Conservation (phyloP, 176 grass and related monocot genomes). For the Triticum monococcum region DNA sequence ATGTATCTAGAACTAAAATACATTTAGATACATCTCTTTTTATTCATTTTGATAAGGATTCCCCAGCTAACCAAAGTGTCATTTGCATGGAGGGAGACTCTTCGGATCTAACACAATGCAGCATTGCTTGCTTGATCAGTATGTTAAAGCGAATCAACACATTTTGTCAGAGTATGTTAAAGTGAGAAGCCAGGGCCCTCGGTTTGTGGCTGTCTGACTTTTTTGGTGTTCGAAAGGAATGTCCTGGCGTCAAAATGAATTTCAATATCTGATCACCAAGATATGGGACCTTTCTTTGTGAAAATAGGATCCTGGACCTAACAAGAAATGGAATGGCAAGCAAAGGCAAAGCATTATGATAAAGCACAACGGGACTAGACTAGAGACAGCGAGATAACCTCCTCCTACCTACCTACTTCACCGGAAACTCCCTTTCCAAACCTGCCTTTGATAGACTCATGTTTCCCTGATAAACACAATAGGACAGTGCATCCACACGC, state of each 20-base stretch:
- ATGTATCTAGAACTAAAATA: too few species aligned
- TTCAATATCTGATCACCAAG: neutral
- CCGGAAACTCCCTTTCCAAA: slow-evolving; percentile 3
- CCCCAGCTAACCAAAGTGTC: too few species aligned
- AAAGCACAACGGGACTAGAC: neutral
- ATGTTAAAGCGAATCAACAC: neutral
- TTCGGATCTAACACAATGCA: neutral
- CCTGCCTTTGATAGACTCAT: slow-evolving; percentile 15
- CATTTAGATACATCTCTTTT: too few species aligned
- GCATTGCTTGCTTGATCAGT: neutral
- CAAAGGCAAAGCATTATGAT: slow-evolving; percentile 10
- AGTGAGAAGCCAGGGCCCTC: neutral
- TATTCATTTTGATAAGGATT: too few species aligned
- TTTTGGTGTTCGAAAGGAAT: neutral
- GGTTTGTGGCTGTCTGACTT: neutral
- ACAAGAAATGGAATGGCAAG: slow-evolving; percentile 28
- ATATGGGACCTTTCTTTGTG: neutral
- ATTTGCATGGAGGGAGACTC: neutral
- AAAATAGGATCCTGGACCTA: slow-evolving; percentile 28
- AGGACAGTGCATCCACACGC: neutral
- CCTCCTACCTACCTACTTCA: neutral
- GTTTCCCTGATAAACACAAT: neutral
- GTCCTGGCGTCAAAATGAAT: neutral
- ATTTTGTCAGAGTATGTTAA: neutral
- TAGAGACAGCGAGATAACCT: slow-evolving; percentile 23